Percentiles rank a stretch among this genome's conserved stretches.
Conservation (phyloP, 2,329 filamentous ascomycete genomes). For the Lasiodiplodia theobromae region DNA sequence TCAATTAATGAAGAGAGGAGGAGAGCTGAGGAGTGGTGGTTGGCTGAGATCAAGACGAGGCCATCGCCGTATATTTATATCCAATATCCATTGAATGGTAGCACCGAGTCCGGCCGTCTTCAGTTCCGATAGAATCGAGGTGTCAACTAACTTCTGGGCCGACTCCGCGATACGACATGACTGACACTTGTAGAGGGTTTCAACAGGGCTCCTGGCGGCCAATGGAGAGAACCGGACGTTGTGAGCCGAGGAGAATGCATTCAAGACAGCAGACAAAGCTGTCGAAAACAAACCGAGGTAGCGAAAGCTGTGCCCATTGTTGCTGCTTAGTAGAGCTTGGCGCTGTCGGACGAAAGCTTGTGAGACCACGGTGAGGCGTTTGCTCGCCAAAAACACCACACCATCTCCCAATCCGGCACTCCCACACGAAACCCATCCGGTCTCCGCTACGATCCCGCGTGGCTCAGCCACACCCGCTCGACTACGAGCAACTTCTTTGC, state of each 20-base stretch:
- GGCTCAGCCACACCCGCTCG: conserved; percentile 2
- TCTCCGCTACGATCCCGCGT: not conserved
- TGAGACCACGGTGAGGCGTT: conserved; percentile 12
- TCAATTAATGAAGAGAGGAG: conserved; percentile 11
- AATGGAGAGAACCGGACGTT: not conserved
- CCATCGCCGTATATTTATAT: conserved; percentile 6
- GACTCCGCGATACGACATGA: conserved; percentile 7
- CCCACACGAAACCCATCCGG: conserved; percentile 9
- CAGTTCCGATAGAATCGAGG: not conserved
- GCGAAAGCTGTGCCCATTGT: conserved; percentile 1
- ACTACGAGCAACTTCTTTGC: not conserved
- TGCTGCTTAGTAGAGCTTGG: conserved; percentile 19
- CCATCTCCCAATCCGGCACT: conserved; percentile 5
- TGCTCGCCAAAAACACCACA: conserved; percentile 8
- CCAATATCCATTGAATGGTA: not conserved
- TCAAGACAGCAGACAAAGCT: not conserved
- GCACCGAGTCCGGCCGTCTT: not conserved
- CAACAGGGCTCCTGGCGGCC: conserved; percentile 7
- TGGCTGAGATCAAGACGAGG: not conserved
- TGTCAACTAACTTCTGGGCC: conserved; percentile 3
- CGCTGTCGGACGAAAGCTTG: conserved; percentile 27
- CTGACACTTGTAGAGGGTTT: conserved; percentile 17
- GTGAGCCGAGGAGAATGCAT: not conserved
- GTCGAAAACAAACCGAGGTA: not conserved
- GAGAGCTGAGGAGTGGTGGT: not conserved